Evolutionary conservation across 1,139 yeast species (phyloP).

Genomic region (Geotrichum histeridarum): DNA sequence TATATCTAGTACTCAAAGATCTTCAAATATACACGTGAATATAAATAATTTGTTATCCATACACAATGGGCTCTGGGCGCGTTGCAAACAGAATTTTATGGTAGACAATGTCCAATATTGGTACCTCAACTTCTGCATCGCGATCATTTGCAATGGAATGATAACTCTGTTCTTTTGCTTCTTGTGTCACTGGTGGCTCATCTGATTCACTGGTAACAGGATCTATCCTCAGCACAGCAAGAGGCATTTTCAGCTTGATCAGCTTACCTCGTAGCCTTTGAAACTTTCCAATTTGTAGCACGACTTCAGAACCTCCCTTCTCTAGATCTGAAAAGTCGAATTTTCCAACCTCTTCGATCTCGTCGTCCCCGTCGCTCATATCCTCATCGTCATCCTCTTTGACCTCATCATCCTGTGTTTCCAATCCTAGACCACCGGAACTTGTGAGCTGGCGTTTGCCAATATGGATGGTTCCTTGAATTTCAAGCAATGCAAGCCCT

Average conservation of each 20-base stretch:
- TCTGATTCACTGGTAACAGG: constrained; percentile 15
- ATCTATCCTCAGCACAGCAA: constrained; percentile 33
- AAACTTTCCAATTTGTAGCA: constrained; percentile 33
- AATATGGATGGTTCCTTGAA: constrained; percentile 35
- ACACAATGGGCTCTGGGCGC: constrained; percentile 37
- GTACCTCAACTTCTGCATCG: constrained; percentile 24
- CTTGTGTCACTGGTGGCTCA: constrained; percentile 14
- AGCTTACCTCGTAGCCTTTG: constrained; percentile 37
- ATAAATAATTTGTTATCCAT: neutral
- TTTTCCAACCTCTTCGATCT: constrained; percentile 23
- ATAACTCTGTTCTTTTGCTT: constrained; percentile 8
- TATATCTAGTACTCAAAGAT: neutral
- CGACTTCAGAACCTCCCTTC: constrained; percentile 26
- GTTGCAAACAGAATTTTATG: constrained; percentile 35
- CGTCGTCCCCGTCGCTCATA: neutral
- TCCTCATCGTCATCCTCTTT: constrained; percentile 9
- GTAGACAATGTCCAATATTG: constrained; percentile 32
- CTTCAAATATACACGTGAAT: neutral
- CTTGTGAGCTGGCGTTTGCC: constrained; percentile 27
- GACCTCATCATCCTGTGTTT: constrained; percentile 4
- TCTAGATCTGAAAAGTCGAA: constrained; percentile 27
- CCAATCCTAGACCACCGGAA: constrained; percentile 16
- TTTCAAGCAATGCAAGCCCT: constrained; percentile 34
- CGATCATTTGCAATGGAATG: constrained; percentile 18
- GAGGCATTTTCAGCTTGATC: constrained; percentile 34